Evolutionary conservation across 1,284 basidiomycete genomes (phyloP).

Genomic region (Tilletia caries): DNA sequence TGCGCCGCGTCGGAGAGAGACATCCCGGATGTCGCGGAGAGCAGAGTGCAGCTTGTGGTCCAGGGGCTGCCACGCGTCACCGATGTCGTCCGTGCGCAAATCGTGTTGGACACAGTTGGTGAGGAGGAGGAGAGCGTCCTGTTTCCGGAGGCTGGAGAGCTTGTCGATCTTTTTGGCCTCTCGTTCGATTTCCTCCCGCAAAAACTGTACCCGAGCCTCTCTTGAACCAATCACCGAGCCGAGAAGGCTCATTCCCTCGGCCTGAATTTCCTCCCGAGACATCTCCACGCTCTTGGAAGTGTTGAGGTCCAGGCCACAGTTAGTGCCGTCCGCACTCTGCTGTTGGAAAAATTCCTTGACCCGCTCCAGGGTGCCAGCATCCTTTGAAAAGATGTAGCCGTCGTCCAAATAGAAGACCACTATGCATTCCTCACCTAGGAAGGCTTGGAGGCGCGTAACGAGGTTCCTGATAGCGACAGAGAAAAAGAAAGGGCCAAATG

Average conservation of each 20-base stretch:
- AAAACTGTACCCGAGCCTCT: not conserved
- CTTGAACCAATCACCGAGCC: not conserved
- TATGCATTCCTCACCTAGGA: not conserved
- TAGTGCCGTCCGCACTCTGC: not conserved
- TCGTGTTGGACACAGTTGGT: too few relatives aligned
- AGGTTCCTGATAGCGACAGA: not conserved
- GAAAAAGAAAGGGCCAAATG: slow-evolving; percentile 7
- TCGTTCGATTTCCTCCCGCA: not conserved
- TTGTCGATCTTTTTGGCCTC: not conserved
- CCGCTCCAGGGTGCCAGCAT: not conserved
- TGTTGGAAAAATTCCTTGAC: not conserved
- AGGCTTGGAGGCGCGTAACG: not conserved
- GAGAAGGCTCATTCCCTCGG: not conserved
- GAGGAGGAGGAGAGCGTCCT: not conserved
- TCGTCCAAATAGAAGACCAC: slow-evolving; percentile 6
- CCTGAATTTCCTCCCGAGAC: not conserved
- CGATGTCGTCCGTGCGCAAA: slow-evolving; percentile 1
- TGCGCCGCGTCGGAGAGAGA: not conserved
- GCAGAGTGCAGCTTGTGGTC: not conserved
- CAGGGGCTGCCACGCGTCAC: not conserved
- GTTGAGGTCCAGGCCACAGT: not conserved
- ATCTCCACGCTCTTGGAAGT: not conserved
- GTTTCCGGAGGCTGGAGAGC: not conserved
- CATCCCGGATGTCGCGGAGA: not conserved
- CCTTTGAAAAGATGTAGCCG: not conserved